Conservation (phyloP, 257 asterid species). For the Solanum paucissectum region DNA sequence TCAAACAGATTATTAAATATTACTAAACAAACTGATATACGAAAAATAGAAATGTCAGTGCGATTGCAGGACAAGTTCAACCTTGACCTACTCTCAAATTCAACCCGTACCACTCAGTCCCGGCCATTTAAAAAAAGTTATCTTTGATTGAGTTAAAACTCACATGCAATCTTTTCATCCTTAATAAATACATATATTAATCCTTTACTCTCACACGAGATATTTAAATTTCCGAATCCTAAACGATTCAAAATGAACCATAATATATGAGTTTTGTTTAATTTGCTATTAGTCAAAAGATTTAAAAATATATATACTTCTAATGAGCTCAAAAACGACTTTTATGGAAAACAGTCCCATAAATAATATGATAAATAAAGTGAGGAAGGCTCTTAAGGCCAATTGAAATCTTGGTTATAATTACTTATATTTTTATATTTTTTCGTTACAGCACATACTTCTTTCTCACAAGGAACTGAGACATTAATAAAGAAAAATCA, state of each 20-base stretch:
- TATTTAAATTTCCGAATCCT: neutral
- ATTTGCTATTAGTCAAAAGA: neutral
- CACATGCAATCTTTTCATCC: neutral
- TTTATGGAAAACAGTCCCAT: neutral
- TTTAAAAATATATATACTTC: neutral
- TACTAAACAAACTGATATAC: neutral
- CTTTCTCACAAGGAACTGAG: neutral
- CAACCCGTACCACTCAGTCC: fast-evolving
- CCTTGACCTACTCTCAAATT: neutral
- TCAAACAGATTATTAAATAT: neutral
- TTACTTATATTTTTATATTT: neutral
- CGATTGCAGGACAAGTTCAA: too few relatives aligned
- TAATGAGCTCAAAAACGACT: neutral
- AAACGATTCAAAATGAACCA: neutral
- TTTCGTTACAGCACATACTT: neutral
- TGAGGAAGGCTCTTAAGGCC: neutral
- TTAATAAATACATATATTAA: neutral
- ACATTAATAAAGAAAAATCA: neutral
- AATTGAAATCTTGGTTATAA: neutral
- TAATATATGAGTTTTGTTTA: neutral
- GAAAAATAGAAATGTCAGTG: fast-evolving
- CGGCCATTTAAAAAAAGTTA: neutral
- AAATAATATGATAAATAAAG: too few relatives aligned
- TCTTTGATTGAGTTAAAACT: neutral
- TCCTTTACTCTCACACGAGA: neutral